phyloP scores from a whole-genome alignment of 2,329 filamentous ascomycete species.

The Penicillium capsulatum region DNA sequence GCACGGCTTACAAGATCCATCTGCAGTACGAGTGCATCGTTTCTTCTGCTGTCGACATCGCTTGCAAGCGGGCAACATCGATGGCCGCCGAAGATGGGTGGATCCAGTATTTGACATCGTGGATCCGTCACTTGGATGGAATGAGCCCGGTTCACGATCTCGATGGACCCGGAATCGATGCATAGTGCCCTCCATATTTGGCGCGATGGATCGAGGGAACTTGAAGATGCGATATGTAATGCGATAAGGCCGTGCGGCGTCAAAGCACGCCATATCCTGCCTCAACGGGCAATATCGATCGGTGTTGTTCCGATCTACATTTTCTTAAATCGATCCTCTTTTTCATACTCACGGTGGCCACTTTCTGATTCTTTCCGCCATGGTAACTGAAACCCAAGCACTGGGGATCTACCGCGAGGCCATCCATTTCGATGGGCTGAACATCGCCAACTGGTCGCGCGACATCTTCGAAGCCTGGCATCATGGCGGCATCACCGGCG shows the following conservation, averaged over 20 bases:
- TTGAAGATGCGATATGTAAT: too few relatives aligned
- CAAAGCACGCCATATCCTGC: slow-evolving; percentile 5
- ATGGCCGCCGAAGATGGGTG: slow-evolving; percentile 1
- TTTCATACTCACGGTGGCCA: too few relatives aligned
- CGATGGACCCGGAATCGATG: slow-evolving; percentile 11
- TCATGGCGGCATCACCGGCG: slow-evolving; percentile 39
- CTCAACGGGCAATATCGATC: background rate
- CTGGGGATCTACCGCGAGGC: slow-evolving; percentile 34
- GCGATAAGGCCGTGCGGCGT: too few relatives aligned
- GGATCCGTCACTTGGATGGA: too few relatives aligned
- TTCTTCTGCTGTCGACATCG: slow-evolving; percentile 48
- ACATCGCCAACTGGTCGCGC: slow-evolving; percentile 41
- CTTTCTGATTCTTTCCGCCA: too few relatives aligned
- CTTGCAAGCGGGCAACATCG: slow-evolving; percentile 35
- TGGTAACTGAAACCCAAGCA: slow-evolving; percentile 36
- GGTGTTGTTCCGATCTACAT: too few relatives aligned
- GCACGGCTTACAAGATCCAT: slow-evolving; percentile 37
- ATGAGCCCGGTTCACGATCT: too few relatives aligned
- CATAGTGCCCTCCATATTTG: slow-evolving; percentile 10
- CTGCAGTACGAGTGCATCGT: slow-evolving; percentile 43
- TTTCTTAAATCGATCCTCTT: too few relatives aligned
- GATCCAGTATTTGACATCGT: background rate
- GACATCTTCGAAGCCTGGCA: slow-evolving; percentile 42
- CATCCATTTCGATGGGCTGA: slow-evolving; percentile 42
- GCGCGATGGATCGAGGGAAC: background rate